Percentiles rank a stretch among this genome's conserved stretches.
phyloP scores from a whole-genome alignment of 1,284 basidiomycete genomes.

The Trametes hirsuta region DNA sequence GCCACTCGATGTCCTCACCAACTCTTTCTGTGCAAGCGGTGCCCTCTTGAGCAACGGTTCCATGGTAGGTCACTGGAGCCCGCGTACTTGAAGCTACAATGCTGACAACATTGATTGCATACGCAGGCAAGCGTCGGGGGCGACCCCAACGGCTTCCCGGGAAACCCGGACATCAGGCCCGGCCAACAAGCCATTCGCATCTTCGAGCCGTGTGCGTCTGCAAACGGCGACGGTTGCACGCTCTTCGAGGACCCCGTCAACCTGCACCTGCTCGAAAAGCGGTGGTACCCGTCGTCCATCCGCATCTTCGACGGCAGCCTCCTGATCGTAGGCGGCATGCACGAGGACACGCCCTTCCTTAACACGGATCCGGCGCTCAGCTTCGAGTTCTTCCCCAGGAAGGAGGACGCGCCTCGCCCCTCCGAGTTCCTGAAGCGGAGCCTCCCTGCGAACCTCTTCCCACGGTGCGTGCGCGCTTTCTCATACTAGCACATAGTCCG shows the following conservation, averaged over 20 bases:
- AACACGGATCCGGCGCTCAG: conserved; percentile 48
- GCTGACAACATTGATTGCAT: conserved; percentile 3
- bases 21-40: conserved; percentile 60
- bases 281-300: conserved; percentile 49
- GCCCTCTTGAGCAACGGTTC: conserved; percentile 53
- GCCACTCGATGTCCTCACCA: conserved; percentile 47
- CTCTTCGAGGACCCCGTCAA: conserved; percentile 43
- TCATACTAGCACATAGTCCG: neutral
- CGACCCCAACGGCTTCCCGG: conserved; percentile 44
- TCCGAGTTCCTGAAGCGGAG: conserved; percentile 46
- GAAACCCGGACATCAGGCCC: conserved; percentile 32
- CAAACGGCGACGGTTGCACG: conserved; percentile 41
- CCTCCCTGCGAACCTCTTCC: conserved; percentile 32
- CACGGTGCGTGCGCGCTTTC: conserved; percentile 21
- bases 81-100: neutral
- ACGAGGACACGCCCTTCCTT: conserved; percentile 41
- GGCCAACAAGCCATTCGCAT: conserved; percentile 38
- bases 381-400: conserved; percentile 57
- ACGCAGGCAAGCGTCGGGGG: conserved; percentile 25
- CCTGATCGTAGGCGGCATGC: conserved; percentile 47
- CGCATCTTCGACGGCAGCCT: conserved; percentile 46
- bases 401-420: conserved; percentile 48
- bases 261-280: conserved; percentile 37
- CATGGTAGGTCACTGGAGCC: conserved; percentile 36
- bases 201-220: conserved; percentile 41